Evolutionary conservation across 306 rosid species (phyloP).

Genomic region (Myrica gale): DNA sequence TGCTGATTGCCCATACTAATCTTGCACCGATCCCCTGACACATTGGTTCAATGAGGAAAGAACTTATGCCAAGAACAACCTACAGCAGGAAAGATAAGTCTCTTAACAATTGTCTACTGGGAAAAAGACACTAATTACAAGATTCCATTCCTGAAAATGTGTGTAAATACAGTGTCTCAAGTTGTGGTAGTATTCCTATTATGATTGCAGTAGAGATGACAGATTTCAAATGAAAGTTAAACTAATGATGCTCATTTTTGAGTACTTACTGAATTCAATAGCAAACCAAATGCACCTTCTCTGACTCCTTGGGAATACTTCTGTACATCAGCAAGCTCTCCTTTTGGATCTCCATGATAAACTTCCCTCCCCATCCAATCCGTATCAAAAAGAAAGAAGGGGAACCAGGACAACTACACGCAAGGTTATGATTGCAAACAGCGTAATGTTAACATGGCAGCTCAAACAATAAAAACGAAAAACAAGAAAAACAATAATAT

Average conservation of each 20-base stretch:
- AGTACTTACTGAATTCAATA: conserved; percentile 98
- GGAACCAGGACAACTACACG: conserved; percentile 94
- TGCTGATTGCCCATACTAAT: conserved; percentile 93
- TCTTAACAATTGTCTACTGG: conserved; percentile 13
- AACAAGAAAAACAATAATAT: background rate
- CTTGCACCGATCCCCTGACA: conserved; percentile 86
- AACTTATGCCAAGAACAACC: conserved; percentile 94
- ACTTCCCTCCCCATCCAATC: conserved; percentile 99
- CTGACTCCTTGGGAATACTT: conserved; percentile 93
- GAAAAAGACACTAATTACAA: background rate
- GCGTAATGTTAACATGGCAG: conserved; percentile 30
- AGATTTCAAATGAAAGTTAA: conserved; percentile 13
- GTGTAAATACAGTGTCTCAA: background rate
- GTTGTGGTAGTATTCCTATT: background rate
- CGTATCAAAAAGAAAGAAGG: conserved; percentile 93
- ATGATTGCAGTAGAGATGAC: background rate
- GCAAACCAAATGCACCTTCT: conserved; percentile 99
- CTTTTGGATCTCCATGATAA: conserved; percentile 94
- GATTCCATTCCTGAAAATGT: background rate
- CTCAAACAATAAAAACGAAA: conserved; percentile 11
- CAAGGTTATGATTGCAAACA: conserved; percentile 20
- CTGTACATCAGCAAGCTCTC: conserved; percentile 47
- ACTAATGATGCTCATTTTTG: conserved; percentile 42
- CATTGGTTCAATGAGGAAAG: conserved; percentile 94
- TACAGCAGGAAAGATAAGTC: conserved; percentile 32